A percentile compares a stretch with the other conserved stretches of the same genome.
These are phyloP conservation scores for Backusella morwellensis DNA, from an alignment of 192 early-diverging fungal species.

Conservation along the genomic window DNA sequence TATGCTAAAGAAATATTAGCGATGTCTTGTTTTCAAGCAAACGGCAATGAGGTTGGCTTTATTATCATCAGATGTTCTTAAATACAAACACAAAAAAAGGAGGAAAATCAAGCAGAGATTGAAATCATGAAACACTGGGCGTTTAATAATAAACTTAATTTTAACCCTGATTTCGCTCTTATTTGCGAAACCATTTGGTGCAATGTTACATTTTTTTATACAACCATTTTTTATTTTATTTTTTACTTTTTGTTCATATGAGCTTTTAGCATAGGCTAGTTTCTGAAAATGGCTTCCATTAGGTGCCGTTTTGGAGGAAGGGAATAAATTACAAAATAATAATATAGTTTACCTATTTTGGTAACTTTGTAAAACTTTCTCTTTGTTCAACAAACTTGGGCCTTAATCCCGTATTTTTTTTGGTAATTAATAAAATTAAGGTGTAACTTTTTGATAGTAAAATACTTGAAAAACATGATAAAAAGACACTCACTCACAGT, in stretches of 20 bases:
- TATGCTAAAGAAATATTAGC: neutral
- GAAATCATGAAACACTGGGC: neutral
- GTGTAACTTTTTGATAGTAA: too few relatives aligned
- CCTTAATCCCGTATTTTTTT: neutral
- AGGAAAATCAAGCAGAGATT: neutral
- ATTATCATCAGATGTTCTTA: neutral
- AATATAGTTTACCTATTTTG: neutral
- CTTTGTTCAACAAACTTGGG: neutral
- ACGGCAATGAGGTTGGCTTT: neutral
- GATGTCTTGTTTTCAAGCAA: neutral
- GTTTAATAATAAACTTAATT: neutral
- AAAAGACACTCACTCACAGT: neutral
- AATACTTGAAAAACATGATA: too few relatives aligned
- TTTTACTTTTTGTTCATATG: neutral
- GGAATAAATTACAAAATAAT: neutral
- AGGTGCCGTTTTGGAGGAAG: neutral
- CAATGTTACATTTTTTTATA: neutral
- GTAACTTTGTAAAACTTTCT: neutral
- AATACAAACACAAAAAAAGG: neutral
- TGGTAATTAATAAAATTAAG: too few relatives aligned
- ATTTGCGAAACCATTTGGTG: neutral
- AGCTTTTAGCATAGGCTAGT: neutral
- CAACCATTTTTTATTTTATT: neutral
- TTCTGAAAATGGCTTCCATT: neutral
- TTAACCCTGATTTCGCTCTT: neutral